These are phyloP conservation scores for Fusarium sp. DNA, from an alignment of 2,329 filamentous ascomycete species.

Conservation along the genomic window DNA sequence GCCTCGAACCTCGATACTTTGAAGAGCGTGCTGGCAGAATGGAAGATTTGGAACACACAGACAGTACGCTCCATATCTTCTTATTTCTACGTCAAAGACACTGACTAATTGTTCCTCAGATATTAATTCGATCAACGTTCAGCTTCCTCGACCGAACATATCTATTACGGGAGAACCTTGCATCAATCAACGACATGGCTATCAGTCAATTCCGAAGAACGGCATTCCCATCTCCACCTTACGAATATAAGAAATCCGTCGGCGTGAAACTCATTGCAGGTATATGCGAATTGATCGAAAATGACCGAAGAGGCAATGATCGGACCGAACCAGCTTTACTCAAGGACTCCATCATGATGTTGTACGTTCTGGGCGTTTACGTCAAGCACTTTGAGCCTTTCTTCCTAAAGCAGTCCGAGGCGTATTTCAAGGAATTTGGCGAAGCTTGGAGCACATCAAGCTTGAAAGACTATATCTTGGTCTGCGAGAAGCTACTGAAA, in stretches of 20 bases:
- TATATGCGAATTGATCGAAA: constrained; percentile 81
- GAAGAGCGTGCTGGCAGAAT: constrained; percentile 68
- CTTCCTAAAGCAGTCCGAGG: constrained; percentile 77
- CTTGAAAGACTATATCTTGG: constrained; percentile 82
- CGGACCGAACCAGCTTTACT: constrained; percentile 77
- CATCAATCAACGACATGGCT: constrained; percentile 85
- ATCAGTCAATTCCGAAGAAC: constrained; percentile 80
- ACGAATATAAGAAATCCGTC: constrained; percentile 37
- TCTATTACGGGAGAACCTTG: constrained; percentile 78
- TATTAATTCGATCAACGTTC: constrained; percentile 87
- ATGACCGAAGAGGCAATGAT: constrained; percentile 73
- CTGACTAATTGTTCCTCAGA: constrained; percentile 59
- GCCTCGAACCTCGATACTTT: constrained; percentile 75
- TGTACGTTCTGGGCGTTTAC: constrained; percentile 89
- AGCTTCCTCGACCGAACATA: constrained; percentile 95
- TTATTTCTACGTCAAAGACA: not conserved
- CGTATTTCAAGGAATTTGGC: constrained; percentile 80
- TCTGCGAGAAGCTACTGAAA: constrained; percentile 77
- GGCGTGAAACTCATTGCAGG: constrained; percentile 60
- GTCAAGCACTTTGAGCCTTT: constrained; percentile 82
- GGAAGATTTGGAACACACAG: constrained; percentile 85
- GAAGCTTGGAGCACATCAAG: constrained; percentile 73
- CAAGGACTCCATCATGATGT: constrained; percentile 82
- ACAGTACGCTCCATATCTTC: constrained; percentile 66
- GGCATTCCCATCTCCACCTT: constrained; percentile 58